Evolutionary conservation across 2,329 filamentous ascomycete species (phyloP).

Genomic region (Tolypocladium ovalisporum): DNA sequence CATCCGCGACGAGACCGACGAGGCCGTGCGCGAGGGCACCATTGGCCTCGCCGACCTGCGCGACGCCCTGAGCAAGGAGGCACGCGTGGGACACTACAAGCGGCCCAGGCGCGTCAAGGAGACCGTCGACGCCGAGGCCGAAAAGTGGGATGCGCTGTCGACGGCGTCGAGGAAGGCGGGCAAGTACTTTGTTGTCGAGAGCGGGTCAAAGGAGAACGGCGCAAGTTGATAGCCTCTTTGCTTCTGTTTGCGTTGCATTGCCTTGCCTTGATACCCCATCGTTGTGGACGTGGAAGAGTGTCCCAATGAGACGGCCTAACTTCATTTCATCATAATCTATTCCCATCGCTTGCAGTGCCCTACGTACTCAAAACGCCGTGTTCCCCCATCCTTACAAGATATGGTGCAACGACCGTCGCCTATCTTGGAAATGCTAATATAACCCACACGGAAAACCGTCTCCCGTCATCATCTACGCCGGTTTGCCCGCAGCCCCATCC

Average conservation of each 20-base stretch:
- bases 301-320: not conserved
- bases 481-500: slow-evolving; percentile 7
- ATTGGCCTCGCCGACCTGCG: slow-evolving; percentile 47
- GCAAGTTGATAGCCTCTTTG: not conserved
- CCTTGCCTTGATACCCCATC: slow-evolving; percentile 2
- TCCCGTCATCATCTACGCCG: slow-evolving; percentile 3
- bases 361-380: not conserved
- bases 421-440: slow-evolving; percentile 4
- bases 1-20: slow-evolving; percentile 69
- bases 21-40: slow-evolving; percentile 46
- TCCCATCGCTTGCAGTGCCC: not conserved
- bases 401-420: not conserved
- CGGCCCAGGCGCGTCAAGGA: slow-evolving; percentile 28
- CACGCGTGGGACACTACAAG: slow-evolving; percentile 43
- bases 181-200: slow-evolving; percentile 69
- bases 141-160: slow-evolving; percentile 61
- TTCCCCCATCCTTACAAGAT: not conserved
- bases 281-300: not conserved
- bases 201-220: slow-evolving; percentile 20
- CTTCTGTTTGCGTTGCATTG: not conserved
- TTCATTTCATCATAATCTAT: not conserved
- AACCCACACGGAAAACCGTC: not conserved
- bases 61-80: slow-evolving; percentile 48
- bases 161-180: slow-evolving; percentile 56
- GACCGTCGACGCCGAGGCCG: slow-evolving; percentile 31